These are phyloP conservation scores for Herpetomonas samuelpessoai DNA, from an alignment of 208 protist genomes.

Conservation along the genomic window DNA sequence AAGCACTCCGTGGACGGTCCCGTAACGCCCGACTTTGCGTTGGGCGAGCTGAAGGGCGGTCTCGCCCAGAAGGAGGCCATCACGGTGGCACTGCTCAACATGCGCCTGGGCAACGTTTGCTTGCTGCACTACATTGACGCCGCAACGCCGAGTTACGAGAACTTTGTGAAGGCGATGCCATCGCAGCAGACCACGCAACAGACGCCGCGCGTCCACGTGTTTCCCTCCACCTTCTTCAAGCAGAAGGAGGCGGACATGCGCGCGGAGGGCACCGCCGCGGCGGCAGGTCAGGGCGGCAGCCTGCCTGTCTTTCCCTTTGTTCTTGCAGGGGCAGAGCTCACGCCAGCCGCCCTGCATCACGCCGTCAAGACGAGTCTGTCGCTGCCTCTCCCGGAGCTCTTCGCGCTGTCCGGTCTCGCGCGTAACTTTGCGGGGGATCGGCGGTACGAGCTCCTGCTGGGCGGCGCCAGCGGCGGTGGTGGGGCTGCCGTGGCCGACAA, in stretches of 20 bases:
- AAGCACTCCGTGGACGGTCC: neutral
- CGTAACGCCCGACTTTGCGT: slow-evolving; percentile 14
- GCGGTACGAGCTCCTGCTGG: neutral
- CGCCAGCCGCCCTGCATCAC: slow-evolving; percentile 28
- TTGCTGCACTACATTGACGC: slow-evolving; percentile 53
- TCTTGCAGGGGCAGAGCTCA: slow-evolving; percentile 31
- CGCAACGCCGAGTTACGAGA: slow-evolving; percentile 34
- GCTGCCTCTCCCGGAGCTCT: neutral
- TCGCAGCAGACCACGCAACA: slow-evolving; percentile 5
- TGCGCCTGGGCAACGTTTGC: slow-evolving; percentile 24
- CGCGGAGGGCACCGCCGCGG: neutral
- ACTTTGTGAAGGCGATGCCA: slow-evolving; percentile 38
- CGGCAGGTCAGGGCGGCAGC: no score
- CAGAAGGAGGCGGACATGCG: neutral
- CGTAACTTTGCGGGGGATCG: neutral
- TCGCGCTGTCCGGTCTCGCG: neutral
- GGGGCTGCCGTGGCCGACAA: neutral
- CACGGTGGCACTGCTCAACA: slow-evolving; percentile 27
- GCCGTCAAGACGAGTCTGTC: neutral
- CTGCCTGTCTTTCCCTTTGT: no score
- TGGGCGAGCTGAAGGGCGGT: slow-evolving; percentile 30
- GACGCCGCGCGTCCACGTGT: slow-evolving; percentile 51
- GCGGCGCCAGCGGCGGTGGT: neutral
- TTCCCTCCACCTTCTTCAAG: slow-evolving; percentile 20
- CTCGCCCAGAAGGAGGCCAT: slow-evolving; percentile 45